Percentiles rank a stretch among this genome's conserved stretches.
Conservation (phyloP, 2,329 filamentous ascomycete species). For the Amauroascus niger region DNA sequence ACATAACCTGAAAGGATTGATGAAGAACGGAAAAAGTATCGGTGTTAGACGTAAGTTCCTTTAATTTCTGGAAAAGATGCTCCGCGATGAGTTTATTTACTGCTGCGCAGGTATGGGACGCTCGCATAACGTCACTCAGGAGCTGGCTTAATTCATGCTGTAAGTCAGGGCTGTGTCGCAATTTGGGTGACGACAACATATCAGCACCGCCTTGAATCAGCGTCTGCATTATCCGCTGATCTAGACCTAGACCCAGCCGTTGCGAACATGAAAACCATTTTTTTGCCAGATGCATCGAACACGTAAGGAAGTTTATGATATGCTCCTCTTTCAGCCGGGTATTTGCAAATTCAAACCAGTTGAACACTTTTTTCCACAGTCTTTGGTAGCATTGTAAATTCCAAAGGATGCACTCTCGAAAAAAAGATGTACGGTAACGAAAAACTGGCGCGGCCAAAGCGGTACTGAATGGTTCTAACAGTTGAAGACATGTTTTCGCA, state of each 20-base stretch:
- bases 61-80: conserved; percentile 22
- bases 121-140: conserved; percentile 23
- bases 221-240: conserved; percentile 23
- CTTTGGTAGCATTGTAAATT: conserved; percentile 28
- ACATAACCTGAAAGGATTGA: conserved; percentile 27
- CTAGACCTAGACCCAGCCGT: conserved; percentile 18
- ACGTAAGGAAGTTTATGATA: conserved; percentile 19
- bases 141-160: conserved; percentile 26
- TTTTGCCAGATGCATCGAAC: conserved; percentile 23
- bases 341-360: conserved; percentile 22
- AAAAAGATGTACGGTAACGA: conserved; percentile 18
- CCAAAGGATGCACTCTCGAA: conserved; percentile 30
- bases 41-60: conserved; percentile 20
- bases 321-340: conserved; percentile 17
- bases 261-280: conserved; percentile 20
- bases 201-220: conserved; percentile 27
- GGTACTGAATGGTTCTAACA: conserved; percentile 27
- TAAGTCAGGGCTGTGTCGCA: conserved; percentile 21
- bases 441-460: conserved; percentile 11
- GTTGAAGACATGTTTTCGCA: conserved; percentile 21
- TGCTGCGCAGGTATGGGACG: conserved; percentile 17
- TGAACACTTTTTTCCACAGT: conserved; percentile 25
- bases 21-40: conserved; percentile 21
- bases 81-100: conserved; percentile 22
- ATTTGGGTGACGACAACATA: conserved; percentile 22